These are phyloP conservation scores for Mucor velutinosus DNA, from an alignment of 371 early-diverging fungal species.

Conservation along the genomic window DNA sequence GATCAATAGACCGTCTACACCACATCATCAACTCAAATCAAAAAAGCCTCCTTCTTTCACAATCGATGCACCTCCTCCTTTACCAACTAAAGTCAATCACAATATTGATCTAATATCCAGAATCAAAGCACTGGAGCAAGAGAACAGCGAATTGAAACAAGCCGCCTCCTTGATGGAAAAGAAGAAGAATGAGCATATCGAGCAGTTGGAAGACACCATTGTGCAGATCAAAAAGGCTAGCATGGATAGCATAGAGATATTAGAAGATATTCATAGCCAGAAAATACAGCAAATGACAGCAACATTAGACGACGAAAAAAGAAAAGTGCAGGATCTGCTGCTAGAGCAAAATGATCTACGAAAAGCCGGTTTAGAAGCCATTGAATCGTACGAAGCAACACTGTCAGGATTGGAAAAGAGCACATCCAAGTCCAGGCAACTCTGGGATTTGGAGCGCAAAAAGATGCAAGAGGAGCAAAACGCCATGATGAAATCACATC, in stretches of 20 bases:
- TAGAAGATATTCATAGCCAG: slow-evolving; percentile 15
- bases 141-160: slow-evolving; percentile 14
- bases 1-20: slow-evolving; percentile 20
- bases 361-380: slow-evolving; percentile 21
- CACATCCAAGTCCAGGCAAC: slow-evolving; percentile 5
- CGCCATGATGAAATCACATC: neutral
- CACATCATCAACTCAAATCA: slow-evolving; percentile 2
- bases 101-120: slow-evolving; percentile 3
- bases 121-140: slow-evolving; percentile 16
- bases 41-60: neutral
- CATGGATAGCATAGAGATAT: slow-evolving; percentile 24
- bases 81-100: slow-evolving; percentile 7
- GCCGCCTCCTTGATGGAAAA: neutral
- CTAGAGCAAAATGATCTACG: slow-evolving; percentile 18
- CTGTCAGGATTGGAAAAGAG: neutral
- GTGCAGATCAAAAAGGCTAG: slow-evolving; percentile 15
- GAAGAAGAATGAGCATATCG: neutral
- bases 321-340: neutral
- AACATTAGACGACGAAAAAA: slow-evolving; percentile 1
- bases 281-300: slow-evolving; percentile 8
- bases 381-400: slow-evolving; percentile 16
- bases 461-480: slow-evolving; percentile 4
- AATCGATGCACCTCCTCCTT: slow-evolving; percentile 3
- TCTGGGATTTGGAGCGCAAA: slow-evolving; percentile 8
- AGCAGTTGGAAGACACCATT: slow-evolving; percentile 1